Percentiles rank a stretch among this genome's conserved stretches.
Evolutionary conservation across 768 basidiomycete species (phyloP).

Genomic region (Amanita rubescens): DNA sequence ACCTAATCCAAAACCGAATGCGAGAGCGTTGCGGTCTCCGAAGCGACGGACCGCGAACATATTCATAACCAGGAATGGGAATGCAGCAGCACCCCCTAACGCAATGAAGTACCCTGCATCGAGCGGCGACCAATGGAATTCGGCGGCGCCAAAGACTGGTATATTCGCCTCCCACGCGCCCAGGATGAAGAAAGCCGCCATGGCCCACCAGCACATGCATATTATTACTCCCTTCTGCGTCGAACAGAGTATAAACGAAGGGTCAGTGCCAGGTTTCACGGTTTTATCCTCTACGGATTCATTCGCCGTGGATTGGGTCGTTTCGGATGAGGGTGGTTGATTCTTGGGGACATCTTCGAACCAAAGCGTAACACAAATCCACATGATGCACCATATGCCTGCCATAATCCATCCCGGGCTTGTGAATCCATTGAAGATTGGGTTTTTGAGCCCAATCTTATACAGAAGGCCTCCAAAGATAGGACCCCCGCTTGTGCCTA

Average conservation of each 20-base stretch:
- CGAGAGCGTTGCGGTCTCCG: constrained; percentile 55
- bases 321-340: background rate
- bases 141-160: constrained; percentile 46
- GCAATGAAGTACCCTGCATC: constrained; percentile 66
- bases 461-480: constrained; percentile 57
- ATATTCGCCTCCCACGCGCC: constrained; percentile 66
- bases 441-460: constrained; percentile 49
- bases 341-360: constrained; percentile 32
- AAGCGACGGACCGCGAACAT: constrained; percentile 47
- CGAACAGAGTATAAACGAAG: background rate
- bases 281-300: constrained; percentile 1
- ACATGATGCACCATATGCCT: constrained; percentile 44
- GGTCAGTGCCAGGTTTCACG: background rate
- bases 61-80: constrained; percentile 63
- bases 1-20: constrained; percentile 44
- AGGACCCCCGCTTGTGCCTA: constrained; percentile 57
- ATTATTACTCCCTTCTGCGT: constrained; percentile 38
- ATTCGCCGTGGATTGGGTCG: constrained; percentile 30
- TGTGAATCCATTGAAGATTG: constrained; percentile 60
- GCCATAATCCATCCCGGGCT: constrained; percentile 65
- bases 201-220: constrained; percentile 66
- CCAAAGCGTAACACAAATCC: constrained; percentile 26
- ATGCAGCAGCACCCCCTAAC: constrained; percentile 50
- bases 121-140: constrained; percentile 52
- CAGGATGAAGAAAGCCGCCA: constrained; percentile 65